Evolutionary conservation across 2,329 filamentous ascomycete genomes (phyloP), one percentile per base, ranked within the genome.

Genomic region (Thelonectria rubi): DNA sequence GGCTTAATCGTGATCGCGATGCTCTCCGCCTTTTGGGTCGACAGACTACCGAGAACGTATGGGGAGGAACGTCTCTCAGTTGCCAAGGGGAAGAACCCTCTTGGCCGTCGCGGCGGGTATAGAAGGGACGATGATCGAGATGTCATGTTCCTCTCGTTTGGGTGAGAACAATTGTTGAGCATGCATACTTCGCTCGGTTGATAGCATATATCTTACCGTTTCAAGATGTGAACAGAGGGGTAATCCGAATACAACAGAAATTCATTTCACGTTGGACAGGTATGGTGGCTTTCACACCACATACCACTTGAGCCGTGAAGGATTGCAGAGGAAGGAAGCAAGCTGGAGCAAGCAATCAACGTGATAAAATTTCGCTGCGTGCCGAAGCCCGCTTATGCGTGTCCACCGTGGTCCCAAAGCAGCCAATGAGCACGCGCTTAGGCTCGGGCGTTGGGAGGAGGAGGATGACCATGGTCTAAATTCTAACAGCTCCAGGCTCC

Each of bases 1-100:
- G 93, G 94, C 94, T 97, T 97, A 97, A 95, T 97, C 90, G 92
- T 90, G 91, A 92, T 92, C 91, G 73, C 61, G 63, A 77, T 86
- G 77, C 78, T 97, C 86, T 97, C 83, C 90, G 93, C 93, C 92
- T 86, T 6, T 63, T 68, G 21, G 15, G 78, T 80, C 84, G 87
- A 91, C 88, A 85, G 85, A 84, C 83, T 91, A 95, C 93, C 91
- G 91, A 93, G 86, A 86, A 82, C 84, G 89, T 89, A 92, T 84
- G 78, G 84, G 74, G 79, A 65, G 14, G 63, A 76, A 82, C 77
- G 75, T 76, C 73, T 81, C 84, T 86, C 86, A 87, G 87, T 88
- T 86, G 84, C 86, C 82, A 82, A 77, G 80, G 80, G 80, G 73
- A 71, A 56, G 26, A 45, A 50, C 63, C 64, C 56, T 67, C 80